These are phyloP conservation scores for Beauveria brongniartii DNA, from an alignment of 2,329 filamentous ascomycete genomes.

Conservation along the genomic window DNA sequence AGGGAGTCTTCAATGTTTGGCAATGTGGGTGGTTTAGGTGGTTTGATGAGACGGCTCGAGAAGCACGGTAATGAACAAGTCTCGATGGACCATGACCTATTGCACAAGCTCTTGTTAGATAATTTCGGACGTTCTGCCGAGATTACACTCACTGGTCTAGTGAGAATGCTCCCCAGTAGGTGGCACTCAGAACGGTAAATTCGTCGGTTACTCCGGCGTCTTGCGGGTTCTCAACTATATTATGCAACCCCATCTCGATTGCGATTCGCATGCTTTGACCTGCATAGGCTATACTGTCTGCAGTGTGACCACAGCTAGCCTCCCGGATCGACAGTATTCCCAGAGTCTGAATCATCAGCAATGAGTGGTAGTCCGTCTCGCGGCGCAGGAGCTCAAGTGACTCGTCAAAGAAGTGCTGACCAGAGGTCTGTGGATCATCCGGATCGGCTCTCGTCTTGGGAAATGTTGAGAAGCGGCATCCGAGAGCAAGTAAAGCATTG, in stretches of 20 bases:
- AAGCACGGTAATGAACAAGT: constrained; percentile 53
- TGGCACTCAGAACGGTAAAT: constrained; percentile 47
- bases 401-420: constrained; percentile 68
- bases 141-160: constrained; percentile 48
- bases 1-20: constrained; percentile 50
- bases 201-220: constrained; percentile 39
- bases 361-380: constrained; percentile 48
- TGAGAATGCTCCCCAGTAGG: constrained; percentile 55
- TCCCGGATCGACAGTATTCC: constrained; percentile 70
- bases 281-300: constrained; percentile 63
- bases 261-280: constrained; percentile 65
- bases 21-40: constrained; percentile 52
- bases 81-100: constrained; percentile 54
- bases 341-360: constrained; percentile 69
- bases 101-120: neutral
- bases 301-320: constrained; percentile 59
- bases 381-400: constrained; percentile 51
- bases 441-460: constrained; percentile 55
- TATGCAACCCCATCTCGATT: constrained; percentile 62
- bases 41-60: constrained; percentile 45
- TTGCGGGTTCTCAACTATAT: constrained; percentile 32
- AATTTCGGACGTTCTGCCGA: too few relatives aligned
- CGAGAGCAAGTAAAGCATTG: constrained; percentile 57
- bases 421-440: constrained; percentile 54
- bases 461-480: constrained; percentile 60